phyloP scores from a whole-genome alignment of 1,284 basidiomycete species.

The Pholiota adiposa region DNA sequence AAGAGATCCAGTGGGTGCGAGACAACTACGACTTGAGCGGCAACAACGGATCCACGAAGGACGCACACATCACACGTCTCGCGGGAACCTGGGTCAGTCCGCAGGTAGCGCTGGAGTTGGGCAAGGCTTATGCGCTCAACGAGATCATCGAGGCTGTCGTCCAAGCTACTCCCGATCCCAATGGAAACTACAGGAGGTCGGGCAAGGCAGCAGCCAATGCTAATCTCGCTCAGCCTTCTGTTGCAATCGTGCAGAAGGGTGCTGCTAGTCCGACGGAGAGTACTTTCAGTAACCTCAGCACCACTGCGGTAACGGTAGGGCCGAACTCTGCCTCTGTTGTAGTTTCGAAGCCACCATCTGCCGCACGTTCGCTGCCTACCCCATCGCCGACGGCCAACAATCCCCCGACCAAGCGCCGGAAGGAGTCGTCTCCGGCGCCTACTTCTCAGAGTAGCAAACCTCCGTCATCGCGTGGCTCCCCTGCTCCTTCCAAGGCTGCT shows the following conservation, averaged over 20 bases:
- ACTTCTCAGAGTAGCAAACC: constrained; percentile 26
- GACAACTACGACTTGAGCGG: constrained; percentile 77
- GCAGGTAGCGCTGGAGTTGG: constrained; percentile 73
- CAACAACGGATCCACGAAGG: constrained; percentile 81
- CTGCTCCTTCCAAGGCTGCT: constrained; percentile 25
- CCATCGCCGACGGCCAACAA: constrained; percentile 38
- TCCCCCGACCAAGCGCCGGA: constrained; percentile 65
- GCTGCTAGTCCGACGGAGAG: constrained; percentile 2
- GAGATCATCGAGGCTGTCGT: constrained; percentile 70
- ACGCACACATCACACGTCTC: constrained; percentile 67
- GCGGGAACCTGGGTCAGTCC: constrained; percentile 91
- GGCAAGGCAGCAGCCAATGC: constrained; percentile 42
- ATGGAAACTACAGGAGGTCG: constrained; percentile 74
- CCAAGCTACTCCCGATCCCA: constrained; percentile 79
- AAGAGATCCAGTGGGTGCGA: constrained; percentile 88
- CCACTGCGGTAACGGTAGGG: constrained; percentile 25
- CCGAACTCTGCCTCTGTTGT: constrained; percentile 31
- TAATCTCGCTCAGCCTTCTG: constrained; percentile 29
- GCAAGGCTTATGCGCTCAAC: constrained; percentile 63
- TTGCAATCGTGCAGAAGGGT: constrained; percentile 24
- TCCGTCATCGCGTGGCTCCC: constrained; percentile 26
- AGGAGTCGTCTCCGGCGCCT: constrained; percentile 29
- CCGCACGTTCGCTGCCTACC: constrained; percentile 38
- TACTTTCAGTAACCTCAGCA: constrained; percentile 35
- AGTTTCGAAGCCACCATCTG: constrained; percentile 33